Base-by-base conservation (phyloP, 73 alveolate genomes). In the Paramecium sexaurelia region DNA sequence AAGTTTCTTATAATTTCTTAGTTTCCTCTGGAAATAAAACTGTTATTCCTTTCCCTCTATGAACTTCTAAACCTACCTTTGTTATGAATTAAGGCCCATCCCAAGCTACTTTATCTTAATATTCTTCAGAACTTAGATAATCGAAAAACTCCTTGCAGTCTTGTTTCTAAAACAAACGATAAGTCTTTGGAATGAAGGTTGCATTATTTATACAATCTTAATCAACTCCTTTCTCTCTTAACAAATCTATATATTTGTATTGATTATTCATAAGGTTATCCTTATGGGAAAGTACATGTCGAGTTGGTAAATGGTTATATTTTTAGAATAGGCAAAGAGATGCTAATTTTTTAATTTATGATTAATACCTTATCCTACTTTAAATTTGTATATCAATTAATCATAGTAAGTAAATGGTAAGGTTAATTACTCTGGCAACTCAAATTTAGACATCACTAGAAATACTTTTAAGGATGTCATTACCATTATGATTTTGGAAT, bases 21-120 rank as follows among this genome's bases (percentile, higher is more conserved):
- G 47, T 35, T 33, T 61, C 85, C n/a, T 61, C 87, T 15, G 87
- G 75, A 19, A 45, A 55, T 1, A 86, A 71, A 1, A 86, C 88
- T 29, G 3, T 33, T 2, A 86, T 86, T 19, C 93, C 93, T 57
- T 45, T 86, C 20, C 93, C 93, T 86, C 85, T 37, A 35, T 86
- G 93, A 61, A 86, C 93, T 22, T 86, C 85, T 19, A 75, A 55
- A 55, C 93, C 93, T 37, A 57, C 40, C 26, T 86, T 86, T 17
- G 87, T 61, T 6, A 86, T 86, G 36, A 86, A 86, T 61, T 86
- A 67, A 17, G 85, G 85, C n/a, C 93, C 93, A 15, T 57, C 86
- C 19, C 33, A n/a, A 51, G 45, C 71, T 7, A 36, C 19, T 37
- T 57, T 57, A 20, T 61, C 33, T 15, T 29, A 11, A 19, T 86